Percentiles rank a stretch among this genome's conserved stretches.
Conservation (phyloP, 2,329 filamentous ascomycete genomes). For the Aurifilum marmelostoma region DNA sequence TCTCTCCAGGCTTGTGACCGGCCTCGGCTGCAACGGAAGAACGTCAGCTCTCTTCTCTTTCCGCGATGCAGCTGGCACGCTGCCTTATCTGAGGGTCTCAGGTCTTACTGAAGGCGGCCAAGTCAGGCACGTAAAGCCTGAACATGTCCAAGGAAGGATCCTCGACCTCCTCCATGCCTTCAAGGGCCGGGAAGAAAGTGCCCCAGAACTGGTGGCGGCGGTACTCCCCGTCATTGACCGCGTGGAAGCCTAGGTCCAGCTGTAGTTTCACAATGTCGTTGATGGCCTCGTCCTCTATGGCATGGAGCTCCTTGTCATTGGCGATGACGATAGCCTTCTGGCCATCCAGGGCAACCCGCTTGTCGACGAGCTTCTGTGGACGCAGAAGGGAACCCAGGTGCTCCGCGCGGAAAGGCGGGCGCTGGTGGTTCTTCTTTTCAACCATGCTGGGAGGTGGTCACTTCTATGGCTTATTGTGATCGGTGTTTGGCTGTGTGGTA, state of each 20-base stretch:
- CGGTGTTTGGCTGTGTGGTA: too few relatives aligned
- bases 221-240: conserved; percentile 66
- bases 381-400: conserved; percentile 75
- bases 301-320: conserved; percentile 49
- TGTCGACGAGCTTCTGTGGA: conserved; percentile 64
- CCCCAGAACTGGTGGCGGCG: conserved; percentile 41
- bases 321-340: conserved; percentile 43
- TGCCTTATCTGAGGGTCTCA: not conserved
- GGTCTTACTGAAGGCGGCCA: conserved; percentile 45
- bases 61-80: not conserved
- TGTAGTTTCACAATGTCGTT: conserved; percentile 62
- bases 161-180: conserved; percentile 46
- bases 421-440: conserved; percentile 31
- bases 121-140: conserved; percentile 44
- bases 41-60: conserved; percentile 7
- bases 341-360: conserved; percentile 39
- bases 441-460: conserved; percentile 10
- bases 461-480: too few relatives aligned
- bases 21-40: conserved; percentile 41
- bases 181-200: conserved; percentile 42
- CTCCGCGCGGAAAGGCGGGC: conserved; percentile 71
- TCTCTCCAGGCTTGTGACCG: conserved; percentile 51
- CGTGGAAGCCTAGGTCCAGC: conserved; percentile 58
- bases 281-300: conserved; percentile 61
- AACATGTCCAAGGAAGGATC: conserved; percentile 40